Base-by-base conservation (phyloP, 352 stramenopile species). In the Phytopythium boreale region DNA sequence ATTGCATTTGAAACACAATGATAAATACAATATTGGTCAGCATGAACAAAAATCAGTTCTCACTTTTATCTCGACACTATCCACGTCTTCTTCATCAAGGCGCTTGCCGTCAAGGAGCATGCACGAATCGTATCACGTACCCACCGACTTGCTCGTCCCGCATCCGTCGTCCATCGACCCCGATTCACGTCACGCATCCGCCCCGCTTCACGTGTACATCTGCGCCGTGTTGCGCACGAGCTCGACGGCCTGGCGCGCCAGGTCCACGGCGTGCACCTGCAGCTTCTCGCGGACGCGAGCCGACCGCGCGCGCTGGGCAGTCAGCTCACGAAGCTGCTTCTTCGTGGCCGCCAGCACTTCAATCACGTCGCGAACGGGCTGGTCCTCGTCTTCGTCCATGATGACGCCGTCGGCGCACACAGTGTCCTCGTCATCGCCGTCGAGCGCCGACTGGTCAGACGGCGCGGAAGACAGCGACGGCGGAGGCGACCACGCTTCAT, bases 281-380 rank as follows among this genome's bases (percentile, higher is more conserved):
- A 89, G 62, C 59, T 92, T 92, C 56, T 88, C 76, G 22, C 83
- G 83, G 58, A 90, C 79, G 11, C 83, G 83, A 20, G 77, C 79
- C n/a, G 83, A 92, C 11, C 83, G 71, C 1, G 79, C 74, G 51
- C 79, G 71, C 46, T 85, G 79, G 3, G 67, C 66, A 26, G 75
- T 86, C 49, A 92, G 70, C 27, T 88, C 71, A 43, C 76, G 65
- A 50, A 81, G 69, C 11, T 77, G 59, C 20, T 64, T 49, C 52
- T 74, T 81, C 19, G 79, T 90, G 20, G 82, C 85, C 8, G 71
- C 74, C 22, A 92, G 58, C 39, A 92, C 80, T 56, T 87, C 76
- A 10, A 89, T 71, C 39, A 92, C 59, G 55, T 92, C 83, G 27
- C 81, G 78, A 37, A 90, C 77, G 6, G 75, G 76, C 53, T 84